Conservation (phyloP, 805 yeast genomes). For the Metschnikowia kunwiensis region DNA sequence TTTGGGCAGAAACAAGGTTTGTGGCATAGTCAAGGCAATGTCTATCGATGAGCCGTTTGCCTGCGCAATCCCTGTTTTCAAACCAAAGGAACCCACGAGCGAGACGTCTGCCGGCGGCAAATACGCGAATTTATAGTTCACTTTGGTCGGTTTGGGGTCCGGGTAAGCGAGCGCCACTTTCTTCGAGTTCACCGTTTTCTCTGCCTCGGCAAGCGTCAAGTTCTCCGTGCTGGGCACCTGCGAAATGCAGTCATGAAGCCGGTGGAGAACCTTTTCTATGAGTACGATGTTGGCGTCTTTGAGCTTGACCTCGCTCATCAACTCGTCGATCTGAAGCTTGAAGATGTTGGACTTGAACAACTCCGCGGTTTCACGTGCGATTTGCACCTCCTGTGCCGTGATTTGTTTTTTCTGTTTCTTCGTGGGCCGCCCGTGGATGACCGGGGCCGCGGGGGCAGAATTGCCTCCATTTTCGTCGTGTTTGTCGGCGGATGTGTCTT, state of each 20-base stretch:
- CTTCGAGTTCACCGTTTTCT: conserved; percentile 47
- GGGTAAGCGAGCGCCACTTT: conserved; percentile 76
- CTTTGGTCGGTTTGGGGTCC: conserved; percentile 78
- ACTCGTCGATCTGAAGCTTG: conserved; percentile 91
- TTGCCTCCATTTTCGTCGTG: conserved; percentile 4
- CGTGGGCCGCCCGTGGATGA: conserved; percentile 21
- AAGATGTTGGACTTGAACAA: conserved; percentile 92
- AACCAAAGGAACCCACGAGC: conserved; percentile 84
- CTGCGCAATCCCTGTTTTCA: conserved; percentile 72
- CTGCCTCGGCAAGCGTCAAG: conserved; percentile 57
- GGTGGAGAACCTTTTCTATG: conserved; percentile 73
- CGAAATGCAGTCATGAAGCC: conserved; percentile 65
- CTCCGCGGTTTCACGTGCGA: conserved; percentile 92
- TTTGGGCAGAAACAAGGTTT: conserved; percentile 69
- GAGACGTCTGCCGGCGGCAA: conserved; percentile 69
- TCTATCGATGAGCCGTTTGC: conserved; percentile 70
- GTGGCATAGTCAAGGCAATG: conserved; percentile 80
- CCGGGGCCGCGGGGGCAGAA: conserved; percentile 4
- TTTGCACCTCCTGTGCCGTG: conserved; percentile 80
- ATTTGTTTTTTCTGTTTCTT: conserved; percentile 41
- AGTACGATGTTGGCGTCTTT: conserved; percentile 63
- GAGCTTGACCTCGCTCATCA: conserved; percentile 73
- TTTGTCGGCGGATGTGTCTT: conserved; percentile 11
- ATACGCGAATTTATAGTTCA: conserved; percentile 70
- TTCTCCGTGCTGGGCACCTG: conserved; percentile 53